phyloP scores from a whole-genome alignment of 176 grass and related monocot species.

The Aegilops bicornis region DNA sequence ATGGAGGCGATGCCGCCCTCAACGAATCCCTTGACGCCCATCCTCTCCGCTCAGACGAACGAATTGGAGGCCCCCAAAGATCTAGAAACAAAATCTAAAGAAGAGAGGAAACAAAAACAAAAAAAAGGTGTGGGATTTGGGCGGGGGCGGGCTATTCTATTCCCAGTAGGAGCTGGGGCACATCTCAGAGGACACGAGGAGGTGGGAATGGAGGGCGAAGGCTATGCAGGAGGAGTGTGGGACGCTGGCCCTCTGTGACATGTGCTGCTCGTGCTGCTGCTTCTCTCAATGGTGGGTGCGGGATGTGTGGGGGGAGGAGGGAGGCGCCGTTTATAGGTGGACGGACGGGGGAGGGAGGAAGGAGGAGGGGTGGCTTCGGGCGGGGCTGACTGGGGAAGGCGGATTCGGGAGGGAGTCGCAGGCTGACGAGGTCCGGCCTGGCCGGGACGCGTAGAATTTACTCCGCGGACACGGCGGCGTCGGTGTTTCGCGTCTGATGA shows the following conservation, averaged over 20 bases:
- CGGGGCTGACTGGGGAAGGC: slow-evolving; percentile 47
- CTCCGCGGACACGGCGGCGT: background rate
- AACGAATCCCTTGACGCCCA: slow-evolving; percentile 89
- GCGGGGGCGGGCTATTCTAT: background rate
- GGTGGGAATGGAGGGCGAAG: slow-evolving; percentile 88
- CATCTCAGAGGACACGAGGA: slow-evolving; percentile 96
- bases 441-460: background rate
- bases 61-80: background rate
- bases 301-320: background rate
- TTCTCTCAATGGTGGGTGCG: background rate
- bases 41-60: background rate
- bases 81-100: background rate
- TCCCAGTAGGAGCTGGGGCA: slow-evolving; percentile 79
- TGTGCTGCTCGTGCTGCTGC: slow-evolving; percentile 47
- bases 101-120: background rate
- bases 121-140: background rate
- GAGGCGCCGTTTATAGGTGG: slow-evolving; percentile 33
- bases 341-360: slow-evolving; percentile 5
- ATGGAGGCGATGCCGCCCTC: slow-evolving; percentile 92
- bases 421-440: background rate
- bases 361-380: slow-evolving; percentile 5
- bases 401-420: slow-evolving; percentile 14
- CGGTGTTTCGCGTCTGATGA: no score
- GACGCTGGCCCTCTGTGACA: slow-evolving; percentile 85
- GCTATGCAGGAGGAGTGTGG: slow-evolving; percentile 82